Evolutionary conservation across 441 rosid species (phyloP).

Genomic region (Iberis amara): DNA sequence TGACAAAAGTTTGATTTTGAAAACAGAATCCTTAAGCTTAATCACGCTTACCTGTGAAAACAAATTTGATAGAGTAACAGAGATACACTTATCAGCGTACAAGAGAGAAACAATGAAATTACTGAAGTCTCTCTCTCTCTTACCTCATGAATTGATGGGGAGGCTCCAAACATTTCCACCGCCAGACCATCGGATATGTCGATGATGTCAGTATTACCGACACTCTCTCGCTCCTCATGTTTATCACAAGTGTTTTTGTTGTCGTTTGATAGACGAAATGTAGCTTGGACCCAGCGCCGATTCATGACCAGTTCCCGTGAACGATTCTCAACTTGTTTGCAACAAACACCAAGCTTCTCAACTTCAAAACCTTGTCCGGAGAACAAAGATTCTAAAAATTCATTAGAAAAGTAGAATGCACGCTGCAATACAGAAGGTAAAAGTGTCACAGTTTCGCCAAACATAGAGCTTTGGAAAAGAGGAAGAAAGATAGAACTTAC

Average conservation of each 20-base stretch:
- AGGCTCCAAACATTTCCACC: constrained; percentile 67
- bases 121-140: background rate
- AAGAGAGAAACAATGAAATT: constrained; percentile 1
- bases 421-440: constrained; percentile 44
- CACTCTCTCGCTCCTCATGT: constrained; percentile 27
- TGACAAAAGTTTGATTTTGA: constrained; percentile 58
- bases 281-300: constrained; percentile 95
- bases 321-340: constrained; percentile 93
- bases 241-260: constrained; percentile 22
- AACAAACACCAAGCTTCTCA: constrained; percentile 70
- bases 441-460: constrained; percentile 14
- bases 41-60: constrained; percentile 45
- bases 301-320: constrained; percentile 84
- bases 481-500: constrained; percentile 42
- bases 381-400: constrained; percentile 61
- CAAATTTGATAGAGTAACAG: background rate
- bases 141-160: constrained; percentile 60
- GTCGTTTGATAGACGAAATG: constrained; percentile 43
- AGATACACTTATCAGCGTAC: background rate
- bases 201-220: constrained; percentile 41
- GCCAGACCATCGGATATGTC: constrained; percentile 82
- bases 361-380: constrained; percentile 62
- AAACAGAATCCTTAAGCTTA: constrained; percentile 36
- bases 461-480: background rate
- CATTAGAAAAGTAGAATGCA: constrained; percentile 85